Evolutionary conservation across 1,139 yeast genomes (phyloP).

Genomic region (Lodderomyces theae): DNA sequence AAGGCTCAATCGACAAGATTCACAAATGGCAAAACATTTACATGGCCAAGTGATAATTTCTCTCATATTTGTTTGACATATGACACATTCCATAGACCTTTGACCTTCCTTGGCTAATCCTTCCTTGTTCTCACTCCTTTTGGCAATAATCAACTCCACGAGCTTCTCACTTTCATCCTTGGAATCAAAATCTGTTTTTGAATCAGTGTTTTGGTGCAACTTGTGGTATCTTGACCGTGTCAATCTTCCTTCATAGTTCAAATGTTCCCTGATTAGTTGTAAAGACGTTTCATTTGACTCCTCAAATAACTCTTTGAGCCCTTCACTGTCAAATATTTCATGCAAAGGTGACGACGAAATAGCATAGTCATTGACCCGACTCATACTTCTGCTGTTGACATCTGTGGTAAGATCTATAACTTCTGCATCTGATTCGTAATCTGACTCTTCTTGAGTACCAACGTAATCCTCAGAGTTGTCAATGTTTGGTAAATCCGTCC

Average conservation of each 20-base stretch:
- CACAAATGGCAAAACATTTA: constrained; percentile 84
- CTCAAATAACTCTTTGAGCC: constrained; percentile 28
- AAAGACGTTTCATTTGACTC: constrained; percentile 16
- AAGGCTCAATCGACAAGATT: constrained; percentile 72
- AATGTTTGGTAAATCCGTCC: constrained; percentile 37
- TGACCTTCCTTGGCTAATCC: background rate
- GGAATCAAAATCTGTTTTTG: background rate
- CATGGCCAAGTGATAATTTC: constrained; percentile 92
- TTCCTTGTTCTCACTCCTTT: constrained; percentile 13
- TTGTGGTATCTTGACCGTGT: constrained; percentile 42
- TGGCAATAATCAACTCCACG: constrained; percentile 18
- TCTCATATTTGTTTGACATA: constrained; percentile 73
- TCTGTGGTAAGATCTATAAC: background rate
- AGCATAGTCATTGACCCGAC: background rate
- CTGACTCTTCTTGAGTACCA: constrained; percentile 13
- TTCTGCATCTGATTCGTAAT: constrained; percentile 20
- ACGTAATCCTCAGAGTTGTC: constrained; percentile 48
- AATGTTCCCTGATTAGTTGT: constrained; percentile 36
- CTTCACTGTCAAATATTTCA: constrained; percentile 33
- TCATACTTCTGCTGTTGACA: background rate
- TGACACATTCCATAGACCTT: constrained; percentile 57
- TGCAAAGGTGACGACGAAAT: constrained; percentile 14
- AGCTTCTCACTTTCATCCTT: constrained; percentile 20
- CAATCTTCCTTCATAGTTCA: constrained; percentile 27
- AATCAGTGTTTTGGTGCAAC: background rate